Conservation (phyloP, 768 basidiomycete species). For the Suillus occidentalis region DNA sequence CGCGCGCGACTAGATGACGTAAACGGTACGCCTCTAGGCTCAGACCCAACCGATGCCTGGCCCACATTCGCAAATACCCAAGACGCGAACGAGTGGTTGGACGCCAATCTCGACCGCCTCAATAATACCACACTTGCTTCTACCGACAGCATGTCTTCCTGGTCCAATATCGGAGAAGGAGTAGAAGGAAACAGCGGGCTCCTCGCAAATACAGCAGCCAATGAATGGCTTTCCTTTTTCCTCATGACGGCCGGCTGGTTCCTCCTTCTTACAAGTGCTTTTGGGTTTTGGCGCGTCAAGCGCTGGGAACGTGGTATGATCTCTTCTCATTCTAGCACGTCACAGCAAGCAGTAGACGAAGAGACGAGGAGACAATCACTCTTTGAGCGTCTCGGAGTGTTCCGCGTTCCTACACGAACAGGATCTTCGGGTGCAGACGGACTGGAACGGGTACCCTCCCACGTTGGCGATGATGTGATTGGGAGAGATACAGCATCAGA, state of each 20-base stretch:
- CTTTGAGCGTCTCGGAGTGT: constrained; percentile 30
- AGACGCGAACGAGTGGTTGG: constrained; percentile 47
- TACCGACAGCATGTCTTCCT: constrained; percentile 24
- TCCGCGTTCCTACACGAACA: constrained; percentile 9
- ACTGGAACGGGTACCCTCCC: constrained; percentile 18
- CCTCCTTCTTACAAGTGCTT: constrained; percentile 83
- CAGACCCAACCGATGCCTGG: constrained; percentile 30
- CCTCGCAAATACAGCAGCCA: constrained; percentile 64
- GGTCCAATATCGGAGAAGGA: constrained; percentile 34
- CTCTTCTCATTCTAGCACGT: constrained; percentile 38
- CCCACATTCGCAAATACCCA: constrained; percentile 46
- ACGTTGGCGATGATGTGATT: constrained; percentile 29
- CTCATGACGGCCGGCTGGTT: constrained; percentile 93
- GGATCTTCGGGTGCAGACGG: constrained; percentile 13
- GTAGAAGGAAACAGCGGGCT: constrained; percentile 19
- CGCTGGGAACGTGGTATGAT: constrained; percentile 83
- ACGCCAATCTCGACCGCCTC: constrained; percentile 20
- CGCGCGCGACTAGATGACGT: constrained; percentile 52
- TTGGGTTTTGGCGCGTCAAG: constrained; percentile 88
- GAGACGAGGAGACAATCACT: constrained; percentile 24
- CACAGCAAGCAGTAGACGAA: constrained; percentile 20
- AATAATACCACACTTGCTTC: constrained; percentile 26
- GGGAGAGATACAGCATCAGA: not conserved
- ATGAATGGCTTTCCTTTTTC: constrained; percentile 94
- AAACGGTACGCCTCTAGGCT: constrained; percentile 34